phyloP scores from a whole-genome alignment of 257 asterid genomes.

The Paraleonurus japonicus region DNA sequence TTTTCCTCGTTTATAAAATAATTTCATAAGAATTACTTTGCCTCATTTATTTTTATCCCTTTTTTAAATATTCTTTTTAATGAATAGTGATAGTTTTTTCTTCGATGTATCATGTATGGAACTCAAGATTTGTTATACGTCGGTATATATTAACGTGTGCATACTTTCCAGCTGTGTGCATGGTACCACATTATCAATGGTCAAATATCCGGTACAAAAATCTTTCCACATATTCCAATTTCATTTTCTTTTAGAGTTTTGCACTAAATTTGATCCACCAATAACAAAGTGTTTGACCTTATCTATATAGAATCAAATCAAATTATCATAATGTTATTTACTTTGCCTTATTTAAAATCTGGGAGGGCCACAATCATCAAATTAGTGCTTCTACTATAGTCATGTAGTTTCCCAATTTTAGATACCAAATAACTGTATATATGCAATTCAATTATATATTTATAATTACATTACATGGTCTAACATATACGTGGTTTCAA shows the following conservation, averaged over 20 bases:
- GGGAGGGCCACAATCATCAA: background rate
- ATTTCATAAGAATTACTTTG: too few species aligned
- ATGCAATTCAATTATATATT: too few species aligned
- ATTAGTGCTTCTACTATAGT: background rate
- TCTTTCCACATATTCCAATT: background rate
- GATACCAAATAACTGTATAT: background rate
- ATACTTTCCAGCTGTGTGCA: background rate
- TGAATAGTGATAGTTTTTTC: too few species aligned
- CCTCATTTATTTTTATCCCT: too few species aligned
- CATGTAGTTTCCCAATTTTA: too few species aligned
- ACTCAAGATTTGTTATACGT: too few species aligned
- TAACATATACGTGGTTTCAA: too few species aligned
- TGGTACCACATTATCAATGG: slow-evolving; percentile 12
- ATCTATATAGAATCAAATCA: slow-evolving; percentile 20
- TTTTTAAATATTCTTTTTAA: too few species aligned
- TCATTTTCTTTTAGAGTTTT: background rate
- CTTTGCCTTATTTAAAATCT: background rate
- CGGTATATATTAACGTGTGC: background rate
- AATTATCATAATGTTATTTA: background rate
- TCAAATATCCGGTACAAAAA: slow-evolving; percentile 2
- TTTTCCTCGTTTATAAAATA: too few species aligned
- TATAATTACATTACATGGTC: background rate
- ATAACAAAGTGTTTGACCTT: slow-evolving; percentile 14
- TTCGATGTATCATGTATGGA: too few species aligned
- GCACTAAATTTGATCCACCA: slow-evolving; percentile 22